phyloP scores from a whole-genome alignment of 176 grass and related monocot species.

The Aegilops umbellulata region DNA sequence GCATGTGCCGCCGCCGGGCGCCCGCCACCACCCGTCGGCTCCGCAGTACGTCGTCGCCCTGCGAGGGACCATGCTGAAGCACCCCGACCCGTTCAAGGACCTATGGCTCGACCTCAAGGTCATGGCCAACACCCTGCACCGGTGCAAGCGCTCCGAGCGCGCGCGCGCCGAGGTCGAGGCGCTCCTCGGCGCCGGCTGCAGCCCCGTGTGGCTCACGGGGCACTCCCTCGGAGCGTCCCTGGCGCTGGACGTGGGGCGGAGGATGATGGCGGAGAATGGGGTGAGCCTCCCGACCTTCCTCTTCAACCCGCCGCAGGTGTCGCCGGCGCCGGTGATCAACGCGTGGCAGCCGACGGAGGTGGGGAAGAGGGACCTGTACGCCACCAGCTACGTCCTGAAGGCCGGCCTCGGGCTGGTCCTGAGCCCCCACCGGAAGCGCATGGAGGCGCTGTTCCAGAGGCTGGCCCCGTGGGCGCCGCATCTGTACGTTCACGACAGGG shows the following conservation, averaged over 20 bases:
- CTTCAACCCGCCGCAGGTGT: conserved; percentile 24
- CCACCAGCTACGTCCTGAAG: background rate
- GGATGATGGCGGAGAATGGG: background rate
- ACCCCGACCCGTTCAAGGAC: conserved; percentile 1
- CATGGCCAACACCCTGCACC: background rate
- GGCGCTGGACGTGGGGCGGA: conserved; percentile 18
- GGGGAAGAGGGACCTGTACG: background rate
- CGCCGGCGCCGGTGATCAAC: background rate
- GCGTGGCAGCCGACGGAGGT: background rate
- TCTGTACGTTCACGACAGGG: conserved; percentile 18
- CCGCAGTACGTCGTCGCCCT: conserved; percentile 4
- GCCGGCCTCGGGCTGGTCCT: background rate
- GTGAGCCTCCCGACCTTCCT: background rate
- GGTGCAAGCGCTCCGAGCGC: background rate
- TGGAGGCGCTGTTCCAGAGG: conserved; percentile 1
- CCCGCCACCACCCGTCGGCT: background rate
- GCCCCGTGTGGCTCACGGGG: conserved; percentile 13
- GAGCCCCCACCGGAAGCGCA: background rate
- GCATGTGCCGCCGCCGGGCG: background rate
- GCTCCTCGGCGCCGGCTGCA: background rate
- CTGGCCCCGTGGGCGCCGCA: conserved; percentile 2
- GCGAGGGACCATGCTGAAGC: background rate
- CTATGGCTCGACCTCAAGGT: conserved; percentile 12
- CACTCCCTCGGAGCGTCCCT: conserved; percentile 8
- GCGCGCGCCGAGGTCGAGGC: background rate